phyloP scores from a whole-genome alignment of 192 early-diverging fungal species.

The Phlyctochytrium planicorne region DNA sequence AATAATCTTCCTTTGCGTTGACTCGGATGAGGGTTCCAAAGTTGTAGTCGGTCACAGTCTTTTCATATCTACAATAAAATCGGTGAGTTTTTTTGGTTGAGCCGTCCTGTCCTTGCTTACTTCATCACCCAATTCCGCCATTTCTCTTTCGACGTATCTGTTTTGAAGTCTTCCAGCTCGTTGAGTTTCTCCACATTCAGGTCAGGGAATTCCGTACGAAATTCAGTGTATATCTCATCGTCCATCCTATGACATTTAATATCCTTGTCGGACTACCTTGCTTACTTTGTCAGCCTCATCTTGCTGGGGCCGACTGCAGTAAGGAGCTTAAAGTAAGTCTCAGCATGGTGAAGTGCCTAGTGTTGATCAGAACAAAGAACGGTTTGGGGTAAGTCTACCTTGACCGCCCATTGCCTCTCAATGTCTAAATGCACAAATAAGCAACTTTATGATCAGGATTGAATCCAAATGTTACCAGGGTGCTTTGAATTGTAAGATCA shows the following conservation, averaged over 20 bases:
- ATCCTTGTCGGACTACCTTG: neutral
- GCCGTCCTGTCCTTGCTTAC: conserved; percentile 19
- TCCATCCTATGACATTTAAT: conserved; percentile 58
- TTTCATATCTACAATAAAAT: conserved; percentile 59
- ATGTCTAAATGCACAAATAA: neutral
- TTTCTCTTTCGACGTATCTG: conserved; percentile 72
- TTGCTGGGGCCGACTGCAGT: conserved; percentile 64
- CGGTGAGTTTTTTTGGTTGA: conserved; percentile 1
- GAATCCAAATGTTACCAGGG: neutral
- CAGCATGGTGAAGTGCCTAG: conserved; percentile 90
- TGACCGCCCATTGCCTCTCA: neutral
- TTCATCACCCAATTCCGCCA: conserved; percentile 87
- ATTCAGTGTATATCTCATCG: conserved; percentile 80
- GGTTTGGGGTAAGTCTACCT: neutral
- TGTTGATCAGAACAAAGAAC: neutral
- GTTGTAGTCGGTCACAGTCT: conserved; percentile 85
- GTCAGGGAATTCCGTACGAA: conserved; percentile 72
- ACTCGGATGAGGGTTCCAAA: conserved; percentile 89
- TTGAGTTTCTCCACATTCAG: conserved; percentile 69
- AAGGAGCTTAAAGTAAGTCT: conserved; percentile 88
- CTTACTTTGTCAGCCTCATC: conserved; percentile 76
- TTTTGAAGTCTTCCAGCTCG: conserved; percentile 79
- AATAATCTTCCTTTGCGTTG: conserved; percentile 74
- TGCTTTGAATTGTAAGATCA: neutral
- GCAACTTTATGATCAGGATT: neutral